A percentile compares a stretch with the other conserved stretches of the same genome.
Conservation (phyloP, 2,329 filamentous ascomycete species). For the Seiridium cupressi region DNA sequence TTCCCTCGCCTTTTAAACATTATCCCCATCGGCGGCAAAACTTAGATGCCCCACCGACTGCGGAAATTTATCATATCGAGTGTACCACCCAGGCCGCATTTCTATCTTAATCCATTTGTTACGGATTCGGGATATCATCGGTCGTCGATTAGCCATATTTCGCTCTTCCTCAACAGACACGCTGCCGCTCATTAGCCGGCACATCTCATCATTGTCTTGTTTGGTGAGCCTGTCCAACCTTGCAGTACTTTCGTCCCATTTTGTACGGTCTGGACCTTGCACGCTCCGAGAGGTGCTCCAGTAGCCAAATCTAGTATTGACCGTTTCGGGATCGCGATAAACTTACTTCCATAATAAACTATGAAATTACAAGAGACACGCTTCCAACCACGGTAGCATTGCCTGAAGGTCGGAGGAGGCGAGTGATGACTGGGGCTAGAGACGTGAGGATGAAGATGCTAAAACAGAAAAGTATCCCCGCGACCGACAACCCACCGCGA, state of each 20-base stretch:
- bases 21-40: background rate
- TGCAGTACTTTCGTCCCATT: no score
- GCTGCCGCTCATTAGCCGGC: background rate
- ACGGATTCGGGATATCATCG: background rate
- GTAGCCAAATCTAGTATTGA: no score
- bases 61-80: background rate
- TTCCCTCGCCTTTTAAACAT: background rate
- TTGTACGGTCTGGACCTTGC: no score
- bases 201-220: no score
- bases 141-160: background rate
- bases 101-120: background rate
- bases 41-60: background rate
- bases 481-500: no score
- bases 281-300: background rate
- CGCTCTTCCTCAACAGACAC: background rate
- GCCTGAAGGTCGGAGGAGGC: conserved; percentile 12
- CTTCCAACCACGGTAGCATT: conserved; percentile 16
- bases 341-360: conserved; percentile 20
- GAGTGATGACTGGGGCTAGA: conserved; percentile 10
- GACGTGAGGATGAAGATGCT: conserved; percentile 6
- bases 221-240: no score
- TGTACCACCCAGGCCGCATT: background rate
- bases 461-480: conserved; percentile 11
- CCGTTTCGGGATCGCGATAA: conserved; percentile 2
- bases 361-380: conserved; percentile 21